Percentiles rank a stretch among this genome's conserved stretches.
Conservation (phyloP, 768 basidiomycete genomes). For the Leucocoprinus birnbaumii region DNA sequence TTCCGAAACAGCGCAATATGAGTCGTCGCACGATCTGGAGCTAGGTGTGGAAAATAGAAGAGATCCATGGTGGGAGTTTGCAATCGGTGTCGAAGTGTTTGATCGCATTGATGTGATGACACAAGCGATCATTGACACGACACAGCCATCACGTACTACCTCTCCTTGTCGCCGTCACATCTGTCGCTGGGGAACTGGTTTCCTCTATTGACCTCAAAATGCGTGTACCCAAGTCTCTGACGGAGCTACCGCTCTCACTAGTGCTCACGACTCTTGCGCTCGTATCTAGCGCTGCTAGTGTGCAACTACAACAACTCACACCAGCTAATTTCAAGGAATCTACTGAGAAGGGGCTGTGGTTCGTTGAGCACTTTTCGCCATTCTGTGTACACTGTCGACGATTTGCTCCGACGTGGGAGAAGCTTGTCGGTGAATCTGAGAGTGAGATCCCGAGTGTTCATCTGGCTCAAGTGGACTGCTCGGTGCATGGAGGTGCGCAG, state of each 20-base stretch:
- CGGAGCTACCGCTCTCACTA: conserved; percentile 4
- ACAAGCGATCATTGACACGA: conserved; percentile 7
- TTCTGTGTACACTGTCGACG: conserved; percentile 76
- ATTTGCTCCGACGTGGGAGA: conserved; percentile 83
- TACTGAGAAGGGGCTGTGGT: conserved; percentile 62
- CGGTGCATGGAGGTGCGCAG: conserved; percentile 22
- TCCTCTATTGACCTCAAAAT: neutral
- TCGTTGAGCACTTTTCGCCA: conserved; percentile 87
- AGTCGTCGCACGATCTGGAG: conserved; percentile 35
- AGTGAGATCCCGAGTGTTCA: conserved; percentile 49
- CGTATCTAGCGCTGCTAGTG: neutral
- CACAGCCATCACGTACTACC: neutral
- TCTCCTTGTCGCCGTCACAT: neutral
- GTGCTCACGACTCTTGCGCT: conserved; percentile 4
- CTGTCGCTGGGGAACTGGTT: neutral
- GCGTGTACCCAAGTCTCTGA: neutral
- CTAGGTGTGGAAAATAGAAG: conserved; percentile 54
- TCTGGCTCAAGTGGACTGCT: conserved; percentile 54
- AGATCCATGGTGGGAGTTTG: conserved; percentile 41
- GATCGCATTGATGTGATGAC: neutral
- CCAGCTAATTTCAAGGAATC: conserved; percentile 57
- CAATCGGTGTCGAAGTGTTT: neutral
- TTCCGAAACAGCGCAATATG: conserved; percentile 65
- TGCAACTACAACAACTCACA: conserved; percentile 35
- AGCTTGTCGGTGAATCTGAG: conserved; percentile 53